Conservation (phyloP, 2,329 filamentous ascomycete genomes). For the Diaporthe sp. region DNA sequence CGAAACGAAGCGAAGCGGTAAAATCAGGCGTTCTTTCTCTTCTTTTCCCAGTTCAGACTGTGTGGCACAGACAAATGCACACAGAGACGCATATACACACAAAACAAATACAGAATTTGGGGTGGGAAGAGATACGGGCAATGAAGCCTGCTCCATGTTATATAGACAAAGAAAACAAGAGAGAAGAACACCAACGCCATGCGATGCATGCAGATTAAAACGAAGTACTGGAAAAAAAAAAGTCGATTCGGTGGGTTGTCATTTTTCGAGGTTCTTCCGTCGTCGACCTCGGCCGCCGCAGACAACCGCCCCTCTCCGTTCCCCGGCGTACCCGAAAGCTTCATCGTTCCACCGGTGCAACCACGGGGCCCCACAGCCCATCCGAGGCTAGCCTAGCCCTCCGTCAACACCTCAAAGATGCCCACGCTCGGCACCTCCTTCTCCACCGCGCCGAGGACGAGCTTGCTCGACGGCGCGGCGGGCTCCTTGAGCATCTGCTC, state of each 20-base stretch:
- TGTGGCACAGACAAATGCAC: too few relatives aligned
- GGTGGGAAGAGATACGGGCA: constrained; percentile 3
- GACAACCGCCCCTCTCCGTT: neutral
- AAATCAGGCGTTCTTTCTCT: neutral
- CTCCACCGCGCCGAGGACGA: constrained; percentile 30
- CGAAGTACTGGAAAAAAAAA: constrained; percentile 12
- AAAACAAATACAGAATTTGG: constrained; percentile 15
- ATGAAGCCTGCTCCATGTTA: constrained; percentile 33
- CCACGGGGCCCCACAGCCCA: neutral
- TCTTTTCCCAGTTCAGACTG: neutral
- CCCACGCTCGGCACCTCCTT: constrained; percentile 34
- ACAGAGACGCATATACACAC: neutral
- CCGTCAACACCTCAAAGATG: constrained; percentile 38
- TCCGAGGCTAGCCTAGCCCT: too few relatives aligned
- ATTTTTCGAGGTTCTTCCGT: neutral
- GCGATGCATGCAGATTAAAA: constrained; percentile 35
- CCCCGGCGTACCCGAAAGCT: neutral
- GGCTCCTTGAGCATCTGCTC: constrained; percentile 40
- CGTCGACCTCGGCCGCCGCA: constrained; percentile 8
- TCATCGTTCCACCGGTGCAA: constrained; percentile 16
- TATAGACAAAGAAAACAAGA: constrained; percentile 1
- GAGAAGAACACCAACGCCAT: constrained; percentile 36
- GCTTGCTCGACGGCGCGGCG: neutral
- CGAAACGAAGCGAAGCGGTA: neutral
- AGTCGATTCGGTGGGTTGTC: constrained; percentile 10